These are phyloP conservation scores for Trametopsis cervina DNA, from an alignment of 768 basidiomycete species.

Conservation along the genomic window DNA sequence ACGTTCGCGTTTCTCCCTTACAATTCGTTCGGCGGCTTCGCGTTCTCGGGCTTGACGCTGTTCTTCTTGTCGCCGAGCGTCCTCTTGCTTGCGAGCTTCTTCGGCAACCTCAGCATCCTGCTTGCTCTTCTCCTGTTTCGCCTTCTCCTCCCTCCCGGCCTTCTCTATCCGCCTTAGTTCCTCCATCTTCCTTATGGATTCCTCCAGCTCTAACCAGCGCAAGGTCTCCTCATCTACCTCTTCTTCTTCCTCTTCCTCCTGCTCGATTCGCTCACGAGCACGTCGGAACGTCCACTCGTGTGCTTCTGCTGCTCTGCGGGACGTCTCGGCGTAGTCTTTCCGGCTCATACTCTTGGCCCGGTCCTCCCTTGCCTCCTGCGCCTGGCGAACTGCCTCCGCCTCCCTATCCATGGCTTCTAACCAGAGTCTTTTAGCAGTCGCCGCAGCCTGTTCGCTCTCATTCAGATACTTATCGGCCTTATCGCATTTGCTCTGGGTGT, in stretches of 20 bases:
- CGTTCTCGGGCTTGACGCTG: neutral
- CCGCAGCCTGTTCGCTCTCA: no score
- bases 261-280: neutral
- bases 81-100: neutral
- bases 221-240: neutral
- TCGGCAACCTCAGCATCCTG: neutral
- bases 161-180: neutral
- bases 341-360: no score
- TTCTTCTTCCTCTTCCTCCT: neutral
- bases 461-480: no score
- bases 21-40: neutral
- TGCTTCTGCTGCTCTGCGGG: no score
- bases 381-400: no score
- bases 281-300: no score
- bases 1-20: slow-evolving; percentile 1
- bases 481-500: no score
- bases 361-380: no score
- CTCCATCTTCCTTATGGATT: slow-evolving; percentile 3
- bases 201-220: neutral
- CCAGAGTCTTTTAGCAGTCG: no score
- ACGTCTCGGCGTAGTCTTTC: no score
- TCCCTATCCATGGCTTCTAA: no score
- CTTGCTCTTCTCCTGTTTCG: neutral
- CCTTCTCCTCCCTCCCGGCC: neutral
- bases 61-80: neutral